Conservation (phyloP, 768 basidiomycete genomes). For the Lyophyllum atratum region DNA sequence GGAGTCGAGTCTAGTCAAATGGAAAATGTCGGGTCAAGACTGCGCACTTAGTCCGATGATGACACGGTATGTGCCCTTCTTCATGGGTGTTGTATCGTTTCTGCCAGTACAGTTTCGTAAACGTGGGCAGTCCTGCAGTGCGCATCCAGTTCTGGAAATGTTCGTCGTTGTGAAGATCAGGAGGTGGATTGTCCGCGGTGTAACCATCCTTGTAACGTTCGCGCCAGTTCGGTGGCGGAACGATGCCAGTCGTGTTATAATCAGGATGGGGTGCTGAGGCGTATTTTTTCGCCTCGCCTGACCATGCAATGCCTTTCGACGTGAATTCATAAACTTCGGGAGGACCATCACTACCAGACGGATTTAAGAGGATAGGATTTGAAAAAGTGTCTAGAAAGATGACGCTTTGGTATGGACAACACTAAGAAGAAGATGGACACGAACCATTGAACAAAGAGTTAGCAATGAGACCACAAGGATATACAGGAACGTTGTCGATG, state of each 20-base stretch:
- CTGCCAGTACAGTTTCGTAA: conserved; percentile 93
- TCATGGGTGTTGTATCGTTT: conserved; percentile 78
- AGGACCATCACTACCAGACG: conserved; percentile 45
- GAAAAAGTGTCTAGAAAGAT: conserved; percentile 71
- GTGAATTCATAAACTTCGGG: conserved; percentile 71
- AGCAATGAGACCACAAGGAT: conserved; percentile 96
- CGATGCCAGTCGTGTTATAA: conserved; percentile 57
- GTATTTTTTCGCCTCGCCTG: conserved; percentile 93
- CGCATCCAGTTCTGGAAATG: conserved; percentile 99
- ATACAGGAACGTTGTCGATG: conserved; percentile 60
- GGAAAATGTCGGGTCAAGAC: conserved; percentile 6
- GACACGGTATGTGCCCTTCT: conserved; percentile 74
- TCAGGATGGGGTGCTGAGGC: conserved; percentile 50
- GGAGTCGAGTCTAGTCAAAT: conserved; percentile 8
- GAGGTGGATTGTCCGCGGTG: conserved; percentile 60
- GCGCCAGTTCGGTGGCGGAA: conserved; percentile 94
- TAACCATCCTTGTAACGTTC: conserved; percentile 75
- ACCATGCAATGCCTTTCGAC: conserved; percentile 88
- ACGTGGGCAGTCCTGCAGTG: conserved; percentile 94
- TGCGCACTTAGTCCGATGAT: conserved; percentile 79
- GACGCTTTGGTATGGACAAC: conserved; percentile 2
- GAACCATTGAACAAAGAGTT: conserved; percentile 95
- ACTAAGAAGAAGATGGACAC: conserved; percentile 15
- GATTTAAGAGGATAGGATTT: conserved; percentile 59
- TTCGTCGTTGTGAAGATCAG: conserved; percentile 76